Percentiles rank a stretch among this genome's conserved stretches.
Evolutionary conservation across 768 basidiomycete species (phyloP).

Genomic region (Holtermannia corniformis): DNA sequence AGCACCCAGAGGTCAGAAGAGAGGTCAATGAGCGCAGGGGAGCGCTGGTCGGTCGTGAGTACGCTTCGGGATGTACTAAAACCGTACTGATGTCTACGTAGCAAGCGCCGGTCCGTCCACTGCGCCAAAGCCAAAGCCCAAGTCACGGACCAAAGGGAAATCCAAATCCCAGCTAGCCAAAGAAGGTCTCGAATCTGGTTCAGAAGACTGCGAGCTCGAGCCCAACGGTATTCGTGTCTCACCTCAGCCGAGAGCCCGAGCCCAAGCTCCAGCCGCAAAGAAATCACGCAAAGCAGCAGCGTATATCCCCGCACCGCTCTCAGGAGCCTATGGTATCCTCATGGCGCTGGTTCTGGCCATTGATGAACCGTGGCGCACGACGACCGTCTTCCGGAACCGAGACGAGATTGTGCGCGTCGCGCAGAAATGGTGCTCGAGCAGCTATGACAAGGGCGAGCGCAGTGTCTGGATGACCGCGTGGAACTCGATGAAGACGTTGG

Average conservation of each 20-base stretch:
- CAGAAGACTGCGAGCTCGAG: not conserved
- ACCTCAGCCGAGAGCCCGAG: constrained; percentile 2
- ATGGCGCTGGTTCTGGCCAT: constrained; percentile 33
- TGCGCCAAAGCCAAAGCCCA: no score
- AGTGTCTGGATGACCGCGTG: constrained; percentile 34
- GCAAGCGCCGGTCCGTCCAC: no score
- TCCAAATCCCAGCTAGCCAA: not conserved
- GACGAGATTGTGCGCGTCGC: constrained; percentile 24
- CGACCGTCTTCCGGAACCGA: constrained; percentile 29
- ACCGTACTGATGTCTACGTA: not conserved
- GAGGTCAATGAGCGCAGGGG: not conserved
- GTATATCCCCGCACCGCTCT: constrained; percentile 28
- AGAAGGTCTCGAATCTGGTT: not conserved
- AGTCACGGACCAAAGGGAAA: not conserved
- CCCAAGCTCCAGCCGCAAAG: not conserved
- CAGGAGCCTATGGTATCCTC: constrained; percentile 37
- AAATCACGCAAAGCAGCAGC: constrained; percentile 17
- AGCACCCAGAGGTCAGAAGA: constrained; percentile 12
- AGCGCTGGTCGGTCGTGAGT: not conserved
- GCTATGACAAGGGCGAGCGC: constrained; percentile 27
- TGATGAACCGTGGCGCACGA: constrained; percentile 24
- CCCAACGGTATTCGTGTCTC: no score
- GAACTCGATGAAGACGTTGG: constrained; percentile 31
- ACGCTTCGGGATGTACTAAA: not conserved
- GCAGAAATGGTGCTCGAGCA: constrained; percentile 24